Base-by-base conservation (phyloP, 2,329 filamentous ascomycete species). In the Elsinoe perseae region DNA sequence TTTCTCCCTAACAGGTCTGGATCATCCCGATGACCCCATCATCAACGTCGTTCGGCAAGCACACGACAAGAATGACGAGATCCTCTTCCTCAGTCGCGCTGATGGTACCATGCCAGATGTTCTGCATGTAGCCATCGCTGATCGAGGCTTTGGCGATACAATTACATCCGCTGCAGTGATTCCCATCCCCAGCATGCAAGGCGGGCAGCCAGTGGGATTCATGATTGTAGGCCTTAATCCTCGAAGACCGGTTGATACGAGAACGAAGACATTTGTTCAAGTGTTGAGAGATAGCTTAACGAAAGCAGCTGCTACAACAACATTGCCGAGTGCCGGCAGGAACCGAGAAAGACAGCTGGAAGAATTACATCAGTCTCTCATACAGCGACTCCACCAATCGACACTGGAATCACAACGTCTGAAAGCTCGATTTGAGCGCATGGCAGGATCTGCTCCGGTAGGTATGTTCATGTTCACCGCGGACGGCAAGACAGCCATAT, bases 211-310 rank as follows among this genome's bases (percentile, higher is more conserved):
- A 14, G 38, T 44, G 1, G 58, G 56, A n/a, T 60, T 56, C 21
- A 48, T 75, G 4, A 63, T 75, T 1, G 58, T 72, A 16, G 73
- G 71, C 0, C 56, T 73, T 0, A 73, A 71, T 50, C 71, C 72
- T 3, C 64, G 70, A 2, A 63, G 67, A 18, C 67, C 69, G 0
- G 71, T 69, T 43, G 69, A 73, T 30, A 63, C 67, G 18, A 65
- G 70, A 8, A 74, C 74, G 43, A 64, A 68, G 32, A 61, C 69
- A 14, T 75, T 70, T 50, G 62, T 70, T 2, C 62, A 69, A 16
- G 63, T 74, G 2, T 61, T 69, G 25, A 61, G 65, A 4, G 68
- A 73, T 16, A 32, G 40, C 25, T 68, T 74, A 10, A 64, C 63
- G 12, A 64, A 62, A 65, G 53, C 36, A 25, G 36, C 34, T 12